Percentiles rank a stretch among this genome's conserved stretches.
Conservation (phyloP, 371 early-diverging fungal genomes). For the Mortierella sp. region DNA sequence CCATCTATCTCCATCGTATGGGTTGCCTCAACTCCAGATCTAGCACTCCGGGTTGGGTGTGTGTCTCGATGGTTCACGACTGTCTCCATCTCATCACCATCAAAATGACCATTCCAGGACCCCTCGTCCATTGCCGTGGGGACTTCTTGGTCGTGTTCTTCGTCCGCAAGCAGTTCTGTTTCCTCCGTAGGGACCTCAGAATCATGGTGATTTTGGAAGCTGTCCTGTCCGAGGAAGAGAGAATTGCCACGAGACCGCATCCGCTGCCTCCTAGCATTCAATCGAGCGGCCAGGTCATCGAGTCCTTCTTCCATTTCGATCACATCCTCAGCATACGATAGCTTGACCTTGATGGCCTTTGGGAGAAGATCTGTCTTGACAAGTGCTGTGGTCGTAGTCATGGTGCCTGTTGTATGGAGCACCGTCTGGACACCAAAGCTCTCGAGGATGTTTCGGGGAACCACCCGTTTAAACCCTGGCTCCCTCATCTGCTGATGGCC, state of each 20-base stretch:
- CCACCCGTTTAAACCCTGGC: constrained; percentile 17
- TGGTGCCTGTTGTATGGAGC: constrained; percentile 18
- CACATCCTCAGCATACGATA: constrained; percentile 31
- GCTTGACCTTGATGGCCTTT: constrained; percentile 1
- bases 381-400: not conserved
- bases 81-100: not conserved
- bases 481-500: constrained; percentile 15
- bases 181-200: no score
- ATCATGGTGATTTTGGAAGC: no score
- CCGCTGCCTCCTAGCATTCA: constrained; percentile 16
- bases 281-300: constrained; percentile 15
- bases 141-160: not conserved
- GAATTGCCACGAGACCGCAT: not conserved
- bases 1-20: constrained; percentile 15
- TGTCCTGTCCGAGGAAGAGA: not conserved
- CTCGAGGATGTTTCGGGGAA: constrained; percentile 25
- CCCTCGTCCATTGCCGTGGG: not conserved
- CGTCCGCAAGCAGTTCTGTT: not conserved
- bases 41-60: no score
- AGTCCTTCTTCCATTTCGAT: constrained; percentile 48
- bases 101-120: not conserved
- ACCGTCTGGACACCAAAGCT: constrained; percentile 37
- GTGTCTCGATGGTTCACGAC: no score
- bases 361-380: no score
- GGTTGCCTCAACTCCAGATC: not conserved